A percentile compares a stretch with the other conserved stretches of the same genome.
phyloP scores from a whole-genome alignment of 2,329 filamentous ascomycete species.

The Colletotrichum noveboracense region DNA sequence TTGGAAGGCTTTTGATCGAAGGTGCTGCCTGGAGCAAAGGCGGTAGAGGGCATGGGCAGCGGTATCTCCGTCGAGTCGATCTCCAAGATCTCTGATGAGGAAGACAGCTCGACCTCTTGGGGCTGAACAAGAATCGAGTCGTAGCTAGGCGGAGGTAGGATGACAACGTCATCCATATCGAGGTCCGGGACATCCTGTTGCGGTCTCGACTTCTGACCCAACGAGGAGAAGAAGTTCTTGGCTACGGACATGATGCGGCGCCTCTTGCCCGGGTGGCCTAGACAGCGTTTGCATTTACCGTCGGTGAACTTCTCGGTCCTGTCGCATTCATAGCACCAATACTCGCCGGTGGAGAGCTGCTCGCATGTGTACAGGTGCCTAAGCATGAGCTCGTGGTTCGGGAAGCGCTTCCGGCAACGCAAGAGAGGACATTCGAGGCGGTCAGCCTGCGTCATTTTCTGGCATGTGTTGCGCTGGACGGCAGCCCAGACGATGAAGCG shows the following conservation, averaged over 20 bases:
- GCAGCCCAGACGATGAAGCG: constrained; percentile 63
- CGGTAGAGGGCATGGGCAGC: neutral
- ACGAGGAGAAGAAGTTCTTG: constrained; percentile 57
- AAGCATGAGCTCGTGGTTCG: constrained; percentile 59
- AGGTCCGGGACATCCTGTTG: constrained; percentile 36
- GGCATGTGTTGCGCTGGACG: constrained; percentile 56
- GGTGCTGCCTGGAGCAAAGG: neutral
- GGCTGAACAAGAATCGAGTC: constrained; percentile 42
- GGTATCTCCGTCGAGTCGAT: constrained; percentile 54
- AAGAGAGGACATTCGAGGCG: constrained; percentile 57
- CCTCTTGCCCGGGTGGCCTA: constrained; percentile 56
- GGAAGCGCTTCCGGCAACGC: constrained; percentile 54
- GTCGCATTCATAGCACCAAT: constrained; percentile 61
- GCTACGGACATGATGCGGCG: constrained; percentile 58
- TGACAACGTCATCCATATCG: constrained; percentile 34
- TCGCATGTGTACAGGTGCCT: constrained; percentile 55
- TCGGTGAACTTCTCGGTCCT: constrained; percentile 58
- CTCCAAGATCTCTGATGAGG: constrained; percentile 57
- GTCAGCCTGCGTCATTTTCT: constrained; percentile 51
- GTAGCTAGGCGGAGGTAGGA: constrained; percentile 50
- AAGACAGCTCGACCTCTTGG: constrained; percentile 48
- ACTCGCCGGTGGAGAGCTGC: constrained; percentile 55
- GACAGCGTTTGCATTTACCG: constrained; percentile 53
- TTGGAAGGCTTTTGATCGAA: neutral
- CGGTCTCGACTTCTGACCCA: constrained; percentile 51